Percentiles rank a stretch among this genome's conserved stretches.
Conservation (phyloP, 116 monocot genomes). For the Zostera marina region DNA sequence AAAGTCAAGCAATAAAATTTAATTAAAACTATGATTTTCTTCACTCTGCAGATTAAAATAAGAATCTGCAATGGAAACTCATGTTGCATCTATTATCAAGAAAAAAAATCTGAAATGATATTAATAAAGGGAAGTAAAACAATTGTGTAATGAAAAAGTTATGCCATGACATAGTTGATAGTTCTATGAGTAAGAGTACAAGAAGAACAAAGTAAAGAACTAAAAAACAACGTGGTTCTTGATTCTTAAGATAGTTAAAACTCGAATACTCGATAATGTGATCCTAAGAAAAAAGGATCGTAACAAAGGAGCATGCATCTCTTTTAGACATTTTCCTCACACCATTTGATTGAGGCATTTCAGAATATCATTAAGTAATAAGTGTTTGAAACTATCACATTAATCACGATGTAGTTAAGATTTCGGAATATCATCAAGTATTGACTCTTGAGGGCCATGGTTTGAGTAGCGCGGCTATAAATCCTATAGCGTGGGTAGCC, state of each 20-base stretch:
- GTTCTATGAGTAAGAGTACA: background rate
- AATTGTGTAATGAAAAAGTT: background rate
- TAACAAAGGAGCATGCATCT: too few relatives aligned
- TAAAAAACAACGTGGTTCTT: background rate
- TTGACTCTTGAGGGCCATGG: too few relatives aligned
- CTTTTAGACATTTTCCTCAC: too few relatives aligned
- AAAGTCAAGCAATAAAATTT: background rate
- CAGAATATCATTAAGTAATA: too few relatives aligned
- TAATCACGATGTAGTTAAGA: too few relatives aligned
- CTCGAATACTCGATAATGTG: background rate
- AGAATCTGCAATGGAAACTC: background rate
- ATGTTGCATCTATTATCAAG: too few relatives aligned
- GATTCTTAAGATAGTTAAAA: background rate
- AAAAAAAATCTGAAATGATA: background rate
- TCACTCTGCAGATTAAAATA: background rate
- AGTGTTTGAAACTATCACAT: too few relatives aligned
- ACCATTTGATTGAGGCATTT: too few relatives aligned
- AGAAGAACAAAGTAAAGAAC: background rate
- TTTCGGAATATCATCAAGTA: too few relatives aligned
- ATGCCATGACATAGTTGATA: background rate
- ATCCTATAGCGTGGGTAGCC: too few relatives aligned
- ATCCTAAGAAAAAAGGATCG: background rate
- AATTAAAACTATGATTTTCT: background rate
- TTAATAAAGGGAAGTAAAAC: background rate
- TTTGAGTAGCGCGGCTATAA: too few relatives aligned